These are phyloP conservation scores for Lepidium aucheri DNA, from an alignment of 345 rosid species.

Conservation along the genomic window DNA sequence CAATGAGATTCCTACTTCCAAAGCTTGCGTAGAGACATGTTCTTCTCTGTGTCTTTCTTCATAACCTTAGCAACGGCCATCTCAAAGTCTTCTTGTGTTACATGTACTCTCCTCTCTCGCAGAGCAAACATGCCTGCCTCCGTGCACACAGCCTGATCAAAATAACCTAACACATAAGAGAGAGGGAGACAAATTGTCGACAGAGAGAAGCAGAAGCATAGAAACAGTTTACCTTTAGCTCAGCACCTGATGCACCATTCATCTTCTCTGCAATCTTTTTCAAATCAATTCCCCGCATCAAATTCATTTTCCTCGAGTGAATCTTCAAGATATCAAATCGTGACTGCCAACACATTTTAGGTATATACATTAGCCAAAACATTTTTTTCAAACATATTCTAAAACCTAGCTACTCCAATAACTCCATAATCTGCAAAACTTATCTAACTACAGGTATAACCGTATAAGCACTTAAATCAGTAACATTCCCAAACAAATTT, in stretches of 20 bases:
- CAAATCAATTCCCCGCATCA: conserved; percentile 97
- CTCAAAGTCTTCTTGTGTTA: conserved; percentile 98
- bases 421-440: background rate
- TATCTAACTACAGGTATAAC: background rate
- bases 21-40: conserved; percentile 94
- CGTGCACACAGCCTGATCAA: conserved; percentile 88
- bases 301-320: conserved; percentile 93
- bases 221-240: conserved; percentile 65
- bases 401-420: background rate
- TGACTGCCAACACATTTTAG: conserved; percentile 53
- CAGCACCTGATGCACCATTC: conserved; percentile 99
- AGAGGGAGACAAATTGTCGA: background rate
- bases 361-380: background rate
- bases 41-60: conserved; percentile 99
- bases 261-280: conserved; percentile 98
- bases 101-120: conserved; percentile 95
- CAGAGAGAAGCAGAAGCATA: background rate
- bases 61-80: conserved; percentile 99
- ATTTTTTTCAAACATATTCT: background rate
- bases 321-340: conserved; percentile 90
- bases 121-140: conserved; percentile 99
- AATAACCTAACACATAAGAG: background rate
- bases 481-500: background rate
- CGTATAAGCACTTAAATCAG: background rate
- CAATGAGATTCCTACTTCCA: conserved; percentile 55